These are phyloP conservation scores for Mallotus repandus DNA, from an alignment of 441 rosid species.

Conservation along the genomic window DNA sequence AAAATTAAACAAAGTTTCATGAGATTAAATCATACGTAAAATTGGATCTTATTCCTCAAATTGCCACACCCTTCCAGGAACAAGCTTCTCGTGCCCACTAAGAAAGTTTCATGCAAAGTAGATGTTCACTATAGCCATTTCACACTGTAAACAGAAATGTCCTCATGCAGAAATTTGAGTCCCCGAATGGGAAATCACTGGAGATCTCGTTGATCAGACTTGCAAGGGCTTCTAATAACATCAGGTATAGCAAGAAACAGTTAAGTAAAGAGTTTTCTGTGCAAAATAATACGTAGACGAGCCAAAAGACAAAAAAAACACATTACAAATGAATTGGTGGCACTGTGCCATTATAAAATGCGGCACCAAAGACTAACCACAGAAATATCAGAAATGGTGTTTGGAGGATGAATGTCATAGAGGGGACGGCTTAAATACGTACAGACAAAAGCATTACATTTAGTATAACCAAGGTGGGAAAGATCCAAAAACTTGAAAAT, in stretches of 20 bases:
- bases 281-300: neutral
- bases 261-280: neutral
- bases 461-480: neutral
- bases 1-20: too few relatives aligned
- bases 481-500: slow-evolving; percentile 15
- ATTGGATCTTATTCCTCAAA: too few relatives aligned
- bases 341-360: neutral
- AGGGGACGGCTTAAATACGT: neutral
- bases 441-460: neutral
- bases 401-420: neutral
- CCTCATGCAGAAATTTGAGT: neutral
- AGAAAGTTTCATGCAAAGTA: too few relatives aligned
- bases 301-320: slow-evolving; percentile 4
- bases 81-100: too few relatives aligned
- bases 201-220: neutral
- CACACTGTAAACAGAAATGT: too few relatives aligned
- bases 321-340: neutral
- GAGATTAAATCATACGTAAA: too few relatives aligned
- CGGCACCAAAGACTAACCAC: neutral
- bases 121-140: too few relatives aligned
- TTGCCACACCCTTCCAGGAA: too few relatives aligned
- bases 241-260: neutral
- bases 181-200: neutral
- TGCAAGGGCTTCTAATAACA: neutral
- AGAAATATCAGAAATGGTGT: neutral